Conservation (phyloP, 1,139 yeast species). For the Suhomyces yuchorum region DNA sequence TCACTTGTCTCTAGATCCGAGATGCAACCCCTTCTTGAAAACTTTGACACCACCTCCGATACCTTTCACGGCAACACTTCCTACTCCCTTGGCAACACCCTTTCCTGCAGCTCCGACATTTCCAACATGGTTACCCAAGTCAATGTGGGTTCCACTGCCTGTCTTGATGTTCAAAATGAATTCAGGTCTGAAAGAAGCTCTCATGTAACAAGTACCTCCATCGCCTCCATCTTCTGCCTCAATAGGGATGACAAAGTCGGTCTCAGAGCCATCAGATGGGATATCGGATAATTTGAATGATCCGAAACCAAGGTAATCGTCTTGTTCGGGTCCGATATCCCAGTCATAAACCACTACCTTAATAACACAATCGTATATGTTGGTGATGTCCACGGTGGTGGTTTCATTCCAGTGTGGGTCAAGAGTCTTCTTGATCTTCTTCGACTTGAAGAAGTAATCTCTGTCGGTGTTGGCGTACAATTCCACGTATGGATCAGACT, state of each 20-base stretch:
- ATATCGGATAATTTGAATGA: slow-evolving; percentile 59
- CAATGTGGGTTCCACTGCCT: slow-evolving; percentile 40
- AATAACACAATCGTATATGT: slow-evolving; percentile 63
- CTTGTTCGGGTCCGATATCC: slow-evolving; percentile 88
- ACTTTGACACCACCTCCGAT: slow-evolving; percentile 43
- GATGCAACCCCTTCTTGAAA: slow-evolving; percentile 40
- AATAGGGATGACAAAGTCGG: slow-evolving; percentile 56
- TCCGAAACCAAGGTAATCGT: slow-evolving; percentile 80
- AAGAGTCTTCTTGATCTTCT: slow-evolving; percentile 80
- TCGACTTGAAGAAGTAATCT: slow-evolving; percentile 67
- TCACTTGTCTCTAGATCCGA: slow-evolving; percentile 22
- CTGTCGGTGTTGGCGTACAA: slow-evolving; percentile 63
- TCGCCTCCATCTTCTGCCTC: slow-evolving; percentile 55
- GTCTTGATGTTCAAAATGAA: slow-evolving; percentile 57
- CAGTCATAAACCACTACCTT: slow-evolving; percentile 72
- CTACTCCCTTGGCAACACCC: slow-evolving; percentile 50
- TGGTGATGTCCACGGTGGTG: slow-evolving; percentile 51
- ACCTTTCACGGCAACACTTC: slow-evolving; percentile 39
- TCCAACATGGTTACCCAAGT: slow-evolving; percentile 36
- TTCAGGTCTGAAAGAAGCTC: slow-evolving; percentile 66
- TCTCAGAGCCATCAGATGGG: slow-evolving; percentile 54
- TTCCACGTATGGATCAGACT: slow-evolving; percentile 86
- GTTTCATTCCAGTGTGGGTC: slow-evolving; percentile 85
- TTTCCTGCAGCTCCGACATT: slow-evolving; percentile 44
- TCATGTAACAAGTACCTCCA: slow-evolving; percentile 66